phyloP scores from a whole-genome alignment of 768 basidiomycete genomes.

The Glaciozyma martinii region DNA sequence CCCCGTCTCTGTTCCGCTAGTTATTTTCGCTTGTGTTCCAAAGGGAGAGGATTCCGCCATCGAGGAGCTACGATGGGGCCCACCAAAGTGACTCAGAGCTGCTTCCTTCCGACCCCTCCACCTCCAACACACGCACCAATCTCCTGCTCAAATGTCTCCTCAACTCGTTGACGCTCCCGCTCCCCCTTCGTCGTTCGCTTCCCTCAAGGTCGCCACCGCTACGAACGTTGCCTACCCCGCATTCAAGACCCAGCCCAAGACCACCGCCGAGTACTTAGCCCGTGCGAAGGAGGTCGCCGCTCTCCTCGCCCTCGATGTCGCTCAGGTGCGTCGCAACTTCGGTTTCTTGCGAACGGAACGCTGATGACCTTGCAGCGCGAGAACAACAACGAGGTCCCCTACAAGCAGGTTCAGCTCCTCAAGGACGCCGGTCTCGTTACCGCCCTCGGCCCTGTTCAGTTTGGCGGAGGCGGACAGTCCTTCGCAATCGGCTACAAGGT shows the following conservation, averaged over 20 bases:
- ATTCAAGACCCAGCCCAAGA: not conserved
- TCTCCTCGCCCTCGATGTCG: constrained; percentile 8
- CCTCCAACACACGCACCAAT: no score
- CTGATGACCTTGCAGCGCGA: not conserved
- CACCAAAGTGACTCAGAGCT: no score
- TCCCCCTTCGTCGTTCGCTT: constrained; percentile 4
- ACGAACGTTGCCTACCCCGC: not conserved
- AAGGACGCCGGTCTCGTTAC: constrained; percentile 14
- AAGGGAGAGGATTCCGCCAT: no score
- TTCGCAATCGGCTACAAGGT: constrained; percentile 1
- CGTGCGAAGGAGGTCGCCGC: constrained; percentile 2
- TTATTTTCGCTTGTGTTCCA: no score
- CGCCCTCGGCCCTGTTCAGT: not conserved
- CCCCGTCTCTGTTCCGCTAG: no score
- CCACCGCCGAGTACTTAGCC: not conserved
- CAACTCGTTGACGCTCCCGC: not conserved
- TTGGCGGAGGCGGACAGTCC: constrained; percentile 5
- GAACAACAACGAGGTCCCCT: constrained; percentile 2
- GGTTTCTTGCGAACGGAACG: not conserved
- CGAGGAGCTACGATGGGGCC: no score
- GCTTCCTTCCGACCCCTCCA: no score
- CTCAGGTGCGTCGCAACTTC: not conserved
- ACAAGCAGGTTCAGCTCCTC: constrained; percentile 7
- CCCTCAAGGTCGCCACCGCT: not conserved
- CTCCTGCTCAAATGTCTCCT: not conserved